Base-by-base conservation (phyloP, 371 early-diverging fungal genomes). In the Dentiscutata heterogama region DNA sequence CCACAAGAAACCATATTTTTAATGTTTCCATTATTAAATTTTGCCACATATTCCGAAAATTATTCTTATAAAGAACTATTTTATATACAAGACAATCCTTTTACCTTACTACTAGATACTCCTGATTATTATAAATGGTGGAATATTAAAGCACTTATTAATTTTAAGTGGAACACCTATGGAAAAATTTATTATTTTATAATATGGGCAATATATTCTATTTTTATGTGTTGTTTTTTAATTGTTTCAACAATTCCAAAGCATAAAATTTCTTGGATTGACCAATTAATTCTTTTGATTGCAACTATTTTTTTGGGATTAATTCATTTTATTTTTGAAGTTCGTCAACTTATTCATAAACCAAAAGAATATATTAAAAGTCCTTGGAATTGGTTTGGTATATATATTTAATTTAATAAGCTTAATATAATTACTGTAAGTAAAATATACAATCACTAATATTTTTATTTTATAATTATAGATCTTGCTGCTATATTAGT, bases 301-400 rank as follows among this genome's bases (percentile, higher is more conserved):
- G 10, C 20, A 6, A 56, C 20, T 20, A 60, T 75, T 58, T 35
- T 35, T 5, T 31, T 39, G 1, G 54, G 29, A 50, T 56, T 22
- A 39, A 20, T 31, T 22, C 25, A 22, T 60, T 39, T 75, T 20
- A 58, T 18, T 10, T 11, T 18, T 8, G 76, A 76, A 39, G n/a
- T 60, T 20, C 54, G 76, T n/a, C 56, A 76, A 35, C 58, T 76
- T 76, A 16, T 58, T 39, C 31, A 29, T 20, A 76, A 10, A 5
- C 60, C 60, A 29, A 76, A 16, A 35, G 58, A 3, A 29, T 76
- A 76, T 76, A 14, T 76, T 20, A 58, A 10, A 35, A 22, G 31
- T 39, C 14, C 58, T 58, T 76, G 76, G 76, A 76, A 76, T 76
- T 60, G 18, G 2, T 60, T 76, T 58, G 76, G 76, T 76, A 76